phyloP scores from a whole-genome alignment of 2,329 filamentous ascomycete species.

The Alternaria ventricosa region DNA sequence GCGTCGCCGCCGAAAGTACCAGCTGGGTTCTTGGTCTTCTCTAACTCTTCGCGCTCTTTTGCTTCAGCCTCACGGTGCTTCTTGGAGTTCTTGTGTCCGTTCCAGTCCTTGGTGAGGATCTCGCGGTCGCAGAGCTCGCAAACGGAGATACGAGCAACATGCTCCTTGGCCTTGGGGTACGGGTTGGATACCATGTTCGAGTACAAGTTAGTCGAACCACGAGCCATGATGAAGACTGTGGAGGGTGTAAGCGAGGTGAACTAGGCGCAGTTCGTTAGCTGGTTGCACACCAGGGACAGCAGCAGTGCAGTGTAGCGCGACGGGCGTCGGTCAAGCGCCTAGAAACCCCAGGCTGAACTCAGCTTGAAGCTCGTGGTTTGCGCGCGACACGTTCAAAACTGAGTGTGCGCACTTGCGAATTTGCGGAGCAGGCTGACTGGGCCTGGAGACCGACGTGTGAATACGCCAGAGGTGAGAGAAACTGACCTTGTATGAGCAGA shows the following conservation, averaged over 20 bases:
- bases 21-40: constrained; percentile 2
- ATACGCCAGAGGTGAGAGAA: neutral
- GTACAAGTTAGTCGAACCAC: constrained; percentile 1
- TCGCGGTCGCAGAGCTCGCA: constrained; percentile 44
- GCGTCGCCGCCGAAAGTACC: constrained; percentile 13
- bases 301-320: constrained; percentile 6
- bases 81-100: constrained; percentile 41
- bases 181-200: constrained; percentile 26
- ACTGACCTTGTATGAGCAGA: constrained; percentile 3
- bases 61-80: constrained; percentile 35
- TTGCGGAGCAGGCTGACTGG: neutral
- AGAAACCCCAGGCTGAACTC: neutral
- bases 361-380: neutral
- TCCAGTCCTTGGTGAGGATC: constrained; percentile 42
- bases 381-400: neutral
- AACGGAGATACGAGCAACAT: constrained; percentile 20
- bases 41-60: constrained; percentile 24
- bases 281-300: neutral
- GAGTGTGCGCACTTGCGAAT: neutral
- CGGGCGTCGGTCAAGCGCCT: neutral
- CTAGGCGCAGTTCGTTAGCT: constrained; percentile 8
- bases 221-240: constrained; percentile 14
- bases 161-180: constrained; percentile 32
- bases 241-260: neutral
- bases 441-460: neutral